Percentiles rank a stretch among this genome's conserved stretches.
These are phyloP conservation scores for Geoglossum cookeanum DNA, from an alignment of 2,329 filamentous ascomycete species.

Conservation along the genomic window DNA sequence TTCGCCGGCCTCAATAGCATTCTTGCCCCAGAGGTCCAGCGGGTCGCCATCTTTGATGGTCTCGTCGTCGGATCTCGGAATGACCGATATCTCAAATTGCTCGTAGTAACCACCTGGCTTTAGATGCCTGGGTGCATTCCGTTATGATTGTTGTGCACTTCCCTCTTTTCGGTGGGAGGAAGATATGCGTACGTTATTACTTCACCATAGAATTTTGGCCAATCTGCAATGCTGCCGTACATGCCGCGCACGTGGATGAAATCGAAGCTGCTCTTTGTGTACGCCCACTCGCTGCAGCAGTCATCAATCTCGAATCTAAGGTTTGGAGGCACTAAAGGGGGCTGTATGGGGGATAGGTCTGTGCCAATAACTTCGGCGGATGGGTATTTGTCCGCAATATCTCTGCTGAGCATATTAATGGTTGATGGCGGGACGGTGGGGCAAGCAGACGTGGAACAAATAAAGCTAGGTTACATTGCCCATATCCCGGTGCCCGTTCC, in stretches of 20 bases:
- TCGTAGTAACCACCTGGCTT: conserved; percentile 4
- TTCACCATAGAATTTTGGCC: conserved; percentile 18
- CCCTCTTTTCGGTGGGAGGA: too few relatives aligned
- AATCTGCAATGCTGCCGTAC: conserved; percentile 13
- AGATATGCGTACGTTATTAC: conserved; percentile 15
- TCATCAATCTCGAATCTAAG: conserved; percentile 3
- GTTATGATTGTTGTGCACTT: too few relatives aligned
- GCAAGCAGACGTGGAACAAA: neutral
- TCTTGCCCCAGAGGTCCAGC: conserved; percentile 9
- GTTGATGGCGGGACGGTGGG: neutral
- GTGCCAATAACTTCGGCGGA: conserved; percentile 1
- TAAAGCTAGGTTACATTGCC: neutral
- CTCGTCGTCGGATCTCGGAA: conserved; percentile 10
- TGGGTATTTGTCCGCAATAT: neutral
- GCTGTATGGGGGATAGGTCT: neutral
- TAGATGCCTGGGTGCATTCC: neutral
- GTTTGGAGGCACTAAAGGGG: conserved; percentile 1
- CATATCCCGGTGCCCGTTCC: neutral
- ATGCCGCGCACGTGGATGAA: conserved; percentile 11
- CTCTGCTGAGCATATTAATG: neutral
- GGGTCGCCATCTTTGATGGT: conserved; percentile 10
- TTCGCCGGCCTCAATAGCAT: conserved; percentile 3
- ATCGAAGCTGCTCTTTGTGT: conserved; percentile 11
- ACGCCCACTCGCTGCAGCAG: conserved; percentile 9
- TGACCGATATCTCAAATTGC: neutral